Evolutionary conservation across 2,329 filamentous ascomycete genomes (phyloP).

Genomic region (Epichloe uncinata): DNA sequence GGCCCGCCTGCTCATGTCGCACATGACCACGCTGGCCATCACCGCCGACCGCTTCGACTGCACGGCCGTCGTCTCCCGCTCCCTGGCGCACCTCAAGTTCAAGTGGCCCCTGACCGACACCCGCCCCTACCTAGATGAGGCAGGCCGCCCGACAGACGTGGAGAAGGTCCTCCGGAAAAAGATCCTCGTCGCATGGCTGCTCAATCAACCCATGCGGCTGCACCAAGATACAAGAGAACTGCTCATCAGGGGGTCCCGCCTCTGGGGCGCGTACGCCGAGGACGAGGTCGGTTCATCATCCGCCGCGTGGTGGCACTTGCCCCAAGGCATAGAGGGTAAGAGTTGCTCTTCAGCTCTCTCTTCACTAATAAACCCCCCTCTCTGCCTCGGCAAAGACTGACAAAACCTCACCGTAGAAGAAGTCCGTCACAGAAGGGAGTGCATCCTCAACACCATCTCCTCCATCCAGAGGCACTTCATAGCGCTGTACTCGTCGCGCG

Average conservation of each 20-base stretch:
- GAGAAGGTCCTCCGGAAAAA: conserved; percentile 60
- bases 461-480: conserved; percentile 59
- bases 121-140: conserved; percentile 22
- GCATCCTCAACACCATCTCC: conserved; percentile 54
- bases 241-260: conserved; percentile 49
- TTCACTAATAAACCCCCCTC: background rate
- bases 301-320: conserved; percentile 60
- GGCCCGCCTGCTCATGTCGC: conserved; percentile 37
- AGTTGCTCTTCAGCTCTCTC: background rate
- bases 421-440: conserved; percentile 50
- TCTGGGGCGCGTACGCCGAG: conserved; percentile 34
- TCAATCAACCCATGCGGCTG: conserved; percentile 49
- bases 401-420: conserved; percentile 35
- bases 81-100: conserved; percentile 36
- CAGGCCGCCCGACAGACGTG: conserved; percentile 26
- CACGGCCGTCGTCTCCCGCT: conserved; percentile 37
- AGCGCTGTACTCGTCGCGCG: conserved; percentile 51
- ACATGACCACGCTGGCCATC: conserved; percentile 53
- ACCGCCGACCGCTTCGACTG: conserved; percentile 65
- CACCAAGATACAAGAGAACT: conserved; percentile 50
- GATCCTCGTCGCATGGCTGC: conserved; percentile 50
- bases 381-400: background rate
- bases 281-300: conserved; percentile 8
- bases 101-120: conserved; percentile 38
- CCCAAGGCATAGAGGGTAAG: conserved; percentile 51